These are phyloP conservation scores for Hibiscus trionum DNA, from an alignment of 345 rosid species.

Conservation along the genomic window DNA sequence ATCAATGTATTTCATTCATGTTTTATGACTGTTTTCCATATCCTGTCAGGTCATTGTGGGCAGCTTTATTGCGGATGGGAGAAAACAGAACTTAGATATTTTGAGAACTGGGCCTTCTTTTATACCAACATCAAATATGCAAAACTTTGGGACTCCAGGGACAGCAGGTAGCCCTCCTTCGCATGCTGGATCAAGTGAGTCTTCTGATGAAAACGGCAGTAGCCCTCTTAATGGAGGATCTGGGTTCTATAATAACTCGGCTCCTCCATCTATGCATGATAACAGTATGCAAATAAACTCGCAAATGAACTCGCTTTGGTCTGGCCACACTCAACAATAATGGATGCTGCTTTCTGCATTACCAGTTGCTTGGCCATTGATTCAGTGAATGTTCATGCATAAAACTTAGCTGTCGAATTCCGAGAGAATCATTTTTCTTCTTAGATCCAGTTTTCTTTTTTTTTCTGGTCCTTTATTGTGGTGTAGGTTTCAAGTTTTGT, in stretches of 20 bases:
- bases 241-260: conserved; percentile 30
- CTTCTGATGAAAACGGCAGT: conserved; percentile 65
- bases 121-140: conserved; percentile 37
- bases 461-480: background rate
- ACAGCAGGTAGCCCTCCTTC: conserved; percentile 50
- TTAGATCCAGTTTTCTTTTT: conserved; percentile 6
- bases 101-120: conserved; percentile 49
- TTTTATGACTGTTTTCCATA: background rate
- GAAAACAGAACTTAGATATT: conserved; percentile 34
- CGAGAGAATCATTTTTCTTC: conserved; percentile 9
- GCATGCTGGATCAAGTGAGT: conserved; percentile 65
- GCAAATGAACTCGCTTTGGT: conserved; percentile 49
- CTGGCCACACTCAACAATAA: conserved; percentile 45
- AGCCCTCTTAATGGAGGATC: conserved; percentile 39
- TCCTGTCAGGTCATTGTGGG: conserved; percentile 67
- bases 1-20: background rate
- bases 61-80: conserved; percentile 67
- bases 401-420: background rate
- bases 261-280: conserved; percentile 40
- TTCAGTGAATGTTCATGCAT: conserved; percentile 11
- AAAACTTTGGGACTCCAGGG: conserved; percentile 47
- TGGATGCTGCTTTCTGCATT: conserved; percentile 11
- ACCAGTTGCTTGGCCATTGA: background rate
- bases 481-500: conserved; percentile 10
- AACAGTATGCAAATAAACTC: conserved; percentile 36